phyloP scores from a whole-genome alignment of 805 yeast species.

The Lipomyces kockii region DNA sequence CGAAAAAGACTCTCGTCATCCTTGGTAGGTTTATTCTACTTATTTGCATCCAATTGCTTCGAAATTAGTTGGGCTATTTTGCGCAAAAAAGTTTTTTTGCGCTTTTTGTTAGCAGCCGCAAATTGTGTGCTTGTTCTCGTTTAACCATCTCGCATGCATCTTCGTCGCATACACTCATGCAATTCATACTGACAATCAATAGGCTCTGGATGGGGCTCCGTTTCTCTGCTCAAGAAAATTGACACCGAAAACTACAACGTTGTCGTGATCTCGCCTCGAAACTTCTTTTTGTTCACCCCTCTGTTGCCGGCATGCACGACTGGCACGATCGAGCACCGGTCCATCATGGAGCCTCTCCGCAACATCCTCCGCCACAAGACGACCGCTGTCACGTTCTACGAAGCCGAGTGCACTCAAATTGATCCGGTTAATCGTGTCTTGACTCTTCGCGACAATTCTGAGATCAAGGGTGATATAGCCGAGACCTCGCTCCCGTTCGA shows the following conservation, averaged over 20 bases:
- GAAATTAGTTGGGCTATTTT: background rate
- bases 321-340: slow-evolving; percentile 83
- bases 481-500: slow-evolving; percentile 66
- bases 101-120: background rate
- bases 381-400: slow-evolving; percentile 79
- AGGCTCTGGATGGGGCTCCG: slow-evolving; percentile 96
- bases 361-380: slow-evolving; percentile 76
- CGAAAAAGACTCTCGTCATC: slow-evolving; percentile 73
- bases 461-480: slow-evolving; percentile 46
- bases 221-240: slow-evolving; percentile 78
- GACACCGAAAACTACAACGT: slow-evolving; percentile 89
- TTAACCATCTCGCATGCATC: too few species aligned
- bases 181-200: background rate
- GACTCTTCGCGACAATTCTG: slow-evolving; percentile 50
- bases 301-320: slow-evolving; percentile 92
- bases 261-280: slow-evolving; percentile 88
- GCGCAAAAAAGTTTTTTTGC: background rate
- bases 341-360: slow-evolving; percentile 93
- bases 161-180: background rate
- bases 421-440: slow-evolving; percentile 73
- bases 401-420: slow-evolving; percentile 86
- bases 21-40: slow-evolving; percentile 47
- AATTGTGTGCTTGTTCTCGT: too few species aligned
- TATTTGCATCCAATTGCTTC: background rate
- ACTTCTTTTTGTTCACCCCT: slow-evolving; percentile 93